Conservation (phyloP, 306 rosid genomes). For the Lupinus albus region DNA sequence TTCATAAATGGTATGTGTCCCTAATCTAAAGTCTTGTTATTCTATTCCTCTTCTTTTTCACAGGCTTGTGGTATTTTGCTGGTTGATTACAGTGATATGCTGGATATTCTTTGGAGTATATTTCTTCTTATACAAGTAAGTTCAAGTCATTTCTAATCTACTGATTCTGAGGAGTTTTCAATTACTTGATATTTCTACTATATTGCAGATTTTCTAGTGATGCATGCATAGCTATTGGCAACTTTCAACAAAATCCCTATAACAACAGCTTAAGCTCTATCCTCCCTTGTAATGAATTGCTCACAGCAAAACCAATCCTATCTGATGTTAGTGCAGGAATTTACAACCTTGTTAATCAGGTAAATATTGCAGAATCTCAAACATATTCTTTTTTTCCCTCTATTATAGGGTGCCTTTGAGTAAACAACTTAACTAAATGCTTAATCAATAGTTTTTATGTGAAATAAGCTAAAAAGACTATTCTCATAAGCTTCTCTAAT, state of each 20-base stretch:
- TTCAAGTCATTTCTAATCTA: slow-evolving; percentile 24
- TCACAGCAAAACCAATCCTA: slow-evolving; percentile 64
- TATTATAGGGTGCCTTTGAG: too few relatives aligned
- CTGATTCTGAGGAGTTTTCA: not conserved
- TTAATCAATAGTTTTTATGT: too few relatives aligned
- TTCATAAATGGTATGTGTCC: not conserved
- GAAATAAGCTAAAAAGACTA: too few relatives aligned
- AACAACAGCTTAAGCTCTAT: slow-evolving; percentile 82
- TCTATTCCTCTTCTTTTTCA: slow-evolving; percentile 24
- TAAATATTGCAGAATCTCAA: slow-evolving; percentile 29
- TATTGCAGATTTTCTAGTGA: slow-evolving; percentile 71
- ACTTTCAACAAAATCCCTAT: slow-evolving; percentile 69
- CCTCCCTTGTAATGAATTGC: slow-evolving; percentile 74
- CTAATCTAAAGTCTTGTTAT: not conserved
- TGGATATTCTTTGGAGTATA: slow-evolving; percentile 76
- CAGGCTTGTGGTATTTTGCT: slow-evolving; percentile 66
- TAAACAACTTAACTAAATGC: too few relatives aligned
- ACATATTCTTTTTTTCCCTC: not conserved
- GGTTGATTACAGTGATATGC: slow-evolving; percentile 72
- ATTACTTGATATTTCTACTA: not conserved
- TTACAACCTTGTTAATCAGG: slow-evolving; percentile 69
- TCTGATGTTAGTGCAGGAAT: slow-evolving; percentile 61
- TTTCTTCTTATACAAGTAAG: slow-evolving; percentile 72
- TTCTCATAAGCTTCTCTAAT: too few relatives aligned
- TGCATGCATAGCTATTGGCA: slow-evolving; percentile 73